phyloP scores from a whole-genome alignment of 805 yeast genomes.

The Myxozyma melibiosi region DNA sequence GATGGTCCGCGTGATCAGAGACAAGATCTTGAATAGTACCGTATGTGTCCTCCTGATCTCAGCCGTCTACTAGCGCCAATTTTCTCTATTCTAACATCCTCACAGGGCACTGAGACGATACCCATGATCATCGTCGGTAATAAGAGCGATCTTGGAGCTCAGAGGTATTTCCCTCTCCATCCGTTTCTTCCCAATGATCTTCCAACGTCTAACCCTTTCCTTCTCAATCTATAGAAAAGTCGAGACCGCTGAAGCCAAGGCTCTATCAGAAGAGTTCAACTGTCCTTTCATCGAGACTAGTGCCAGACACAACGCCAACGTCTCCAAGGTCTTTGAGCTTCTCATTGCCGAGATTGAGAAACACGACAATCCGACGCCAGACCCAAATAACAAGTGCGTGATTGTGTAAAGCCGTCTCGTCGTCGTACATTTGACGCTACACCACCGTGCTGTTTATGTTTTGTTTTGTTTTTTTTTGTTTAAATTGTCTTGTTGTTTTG shows the following conservation, averaged over 20 bases:
- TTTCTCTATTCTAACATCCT: not conserved
- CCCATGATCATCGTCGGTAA: conserved; percentile 82
- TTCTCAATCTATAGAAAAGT: conserved; percentile 71
- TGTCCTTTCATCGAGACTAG: conserved; percentile 82
- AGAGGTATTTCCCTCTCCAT: conserved; percentile 55
- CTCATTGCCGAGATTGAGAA: conserved; percentile 64
- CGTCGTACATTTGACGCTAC: too few relatives aligned
- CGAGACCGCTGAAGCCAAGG: conserved; percentile 55
- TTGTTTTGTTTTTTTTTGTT: too few relatives aligned
- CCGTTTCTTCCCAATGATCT: not conserved
- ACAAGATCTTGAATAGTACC: conserved; percentile 68
- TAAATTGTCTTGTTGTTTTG: too few relatives aligned
- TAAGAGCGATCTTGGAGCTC: conserved; percentile 67
- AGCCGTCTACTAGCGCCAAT: too few relatives aligned
- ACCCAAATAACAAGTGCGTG: conserved; percentile 19
- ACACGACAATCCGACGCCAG: conserved; percentile 55
- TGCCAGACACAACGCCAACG: conserved; percentile 73
- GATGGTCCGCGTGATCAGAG: conserved; percentile 72
- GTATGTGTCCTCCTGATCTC: conserved; percentile 12
- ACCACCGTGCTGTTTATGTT: too few relatives aligned
- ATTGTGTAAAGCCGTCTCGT: conserved; percentile 10
- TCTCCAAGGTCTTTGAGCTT: conserved; percentile 56
- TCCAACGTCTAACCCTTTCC: conserved; percentile 51
- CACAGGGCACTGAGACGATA: conserved; percentile 59
- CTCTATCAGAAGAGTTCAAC: conserved; percentile 64